phyloP scores from a whole-genome alignment of 2,329 filamentous ascomycete species.

The Daldinia eschscholtzii region DNA sequence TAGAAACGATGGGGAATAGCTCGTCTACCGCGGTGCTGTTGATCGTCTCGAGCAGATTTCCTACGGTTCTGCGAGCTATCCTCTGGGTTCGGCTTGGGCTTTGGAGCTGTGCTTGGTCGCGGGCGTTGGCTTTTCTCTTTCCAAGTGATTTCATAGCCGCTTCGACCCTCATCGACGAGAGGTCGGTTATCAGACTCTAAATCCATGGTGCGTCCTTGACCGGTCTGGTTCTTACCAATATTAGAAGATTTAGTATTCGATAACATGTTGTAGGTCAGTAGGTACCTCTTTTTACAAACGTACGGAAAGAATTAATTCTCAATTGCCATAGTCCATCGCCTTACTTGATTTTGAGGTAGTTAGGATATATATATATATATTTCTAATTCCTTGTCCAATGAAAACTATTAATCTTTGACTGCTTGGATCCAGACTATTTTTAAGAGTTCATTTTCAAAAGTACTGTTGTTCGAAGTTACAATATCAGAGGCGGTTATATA shows the following conservation, averaged over 20 bases:
- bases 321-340: background rate
- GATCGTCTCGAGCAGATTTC: background rate
- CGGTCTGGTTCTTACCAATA: background rate
- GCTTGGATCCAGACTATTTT: no score
- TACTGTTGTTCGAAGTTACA: no score
- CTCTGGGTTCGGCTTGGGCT: background rate
- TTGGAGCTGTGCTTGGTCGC: background rate
- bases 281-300: background rate
- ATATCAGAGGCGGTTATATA: no score
- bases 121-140: background rate
- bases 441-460: no score
- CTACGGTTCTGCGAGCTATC: background rate
- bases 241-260: no score
- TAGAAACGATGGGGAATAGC: background rate
- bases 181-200: background rate
- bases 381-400: no score
- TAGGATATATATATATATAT: background rate
- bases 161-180: conserved; percentile 15
- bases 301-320: background rate
- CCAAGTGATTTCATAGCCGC: conserved; percentile 30
- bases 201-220: background rate
- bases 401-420: no score
- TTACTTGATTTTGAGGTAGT: background rate
- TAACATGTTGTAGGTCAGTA: background rate
- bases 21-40: background rate